phyloP scores from a whole-genome alignment of 148 eudicot species.

The Silene uniflora region DNA sequence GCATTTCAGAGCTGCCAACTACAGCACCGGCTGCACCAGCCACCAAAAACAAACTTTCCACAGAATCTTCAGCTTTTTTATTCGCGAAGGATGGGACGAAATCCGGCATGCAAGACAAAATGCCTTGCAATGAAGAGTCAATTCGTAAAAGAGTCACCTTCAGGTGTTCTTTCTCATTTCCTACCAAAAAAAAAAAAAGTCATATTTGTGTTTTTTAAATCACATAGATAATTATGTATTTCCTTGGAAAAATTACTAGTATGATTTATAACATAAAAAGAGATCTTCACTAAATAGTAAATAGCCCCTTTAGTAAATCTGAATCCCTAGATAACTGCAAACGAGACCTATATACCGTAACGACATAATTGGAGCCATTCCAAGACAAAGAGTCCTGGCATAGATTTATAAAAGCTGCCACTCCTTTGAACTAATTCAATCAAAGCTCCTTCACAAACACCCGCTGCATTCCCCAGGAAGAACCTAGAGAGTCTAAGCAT shows the following conservation, averaged over 20 bases:
- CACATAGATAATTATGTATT: background rate
- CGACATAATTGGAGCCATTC: no score
- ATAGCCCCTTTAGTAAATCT: background rate
- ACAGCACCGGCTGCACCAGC: slow-evolving; percentile 84
- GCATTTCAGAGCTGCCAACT: slow-evolving; percentile 76
- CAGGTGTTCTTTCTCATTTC: slow-evolving; percentile 94
- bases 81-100: slow-evolving; percentile 59
- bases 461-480: no score
- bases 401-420: no score
- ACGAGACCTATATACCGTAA: no score
- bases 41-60: slow-evolving; percentile 48
- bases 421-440: no score
- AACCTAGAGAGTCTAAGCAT: no score
- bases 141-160: slow-evolving; percentile 91
- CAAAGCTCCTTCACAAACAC: no score
- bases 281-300: background rate
- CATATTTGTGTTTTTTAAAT: slow-evolving; percentile 5
- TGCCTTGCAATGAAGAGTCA: slow-evolving; percentile 92
- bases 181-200: slow-evolving; percentile 34
- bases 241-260: background rate
- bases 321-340: no score
- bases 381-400: no score
- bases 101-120: slow-evolving; percentile 96
- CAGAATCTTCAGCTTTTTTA: slow-evolving; percentile 49
- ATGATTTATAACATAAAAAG: background rate